Conservation (phyloP, 495 filamentous ascomycete genomes). For the Aspergillus leporis region DNA sequence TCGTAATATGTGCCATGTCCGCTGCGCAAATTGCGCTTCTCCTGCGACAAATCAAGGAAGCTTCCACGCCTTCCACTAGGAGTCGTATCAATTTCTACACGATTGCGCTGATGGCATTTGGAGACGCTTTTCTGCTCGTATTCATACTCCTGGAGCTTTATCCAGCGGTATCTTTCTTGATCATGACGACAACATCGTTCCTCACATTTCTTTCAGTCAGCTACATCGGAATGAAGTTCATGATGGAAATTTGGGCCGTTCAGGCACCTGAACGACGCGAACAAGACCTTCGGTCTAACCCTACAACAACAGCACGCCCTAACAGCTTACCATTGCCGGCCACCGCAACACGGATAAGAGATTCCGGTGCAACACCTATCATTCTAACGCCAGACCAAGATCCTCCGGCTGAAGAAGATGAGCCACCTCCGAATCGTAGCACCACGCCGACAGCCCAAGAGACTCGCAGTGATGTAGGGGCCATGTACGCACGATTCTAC, state of each 20-base stretch:
- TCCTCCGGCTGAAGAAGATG: constrained; percentile 43
- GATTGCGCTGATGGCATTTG: constrained; percentile 79
- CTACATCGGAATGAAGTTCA: constrained; percentile 77
- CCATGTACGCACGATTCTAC: constrained; percentile 80
- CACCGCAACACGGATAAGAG: constrained; percentile 51
- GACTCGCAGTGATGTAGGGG: constrained; percentile 59
- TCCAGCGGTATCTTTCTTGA: constrained; percentile 64
- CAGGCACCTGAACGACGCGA: constrained; percentile 80
- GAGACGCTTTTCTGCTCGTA: constrained; percentile 70
- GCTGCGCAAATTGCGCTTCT: constrained; percentile 73
- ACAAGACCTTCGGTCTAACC: constrained; percentile 37
- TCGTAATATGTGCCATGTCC: constrained; percentile 63
- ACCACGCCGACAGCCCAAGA: constrained; percentile 36
- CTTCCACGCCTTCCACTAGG: constrained; percentile 89
- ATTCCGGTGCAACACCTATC: constrained; percentile 60
- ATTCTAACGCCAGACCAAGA: constrained; percentile 88
- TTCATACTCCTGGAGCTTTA: constrained; percentile 66
- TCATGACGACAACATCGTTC: constrained; percentile 67
- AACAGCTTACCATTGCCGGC: constrained; percentile 63
- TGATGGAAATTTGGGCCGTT: constrained; percentile 83
- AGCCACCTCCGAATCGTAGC: constrained; percentile 29
- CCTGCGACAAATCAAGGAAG: constrained; percentile 84
- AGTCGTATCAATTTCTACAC: constrained; percentile 91
- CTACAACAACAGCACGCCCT: constrained; percentile 28
- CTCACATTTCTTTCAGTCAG: constrained; percentile 71